phyloP scores from a whole-genome alignment of 2,329 filamentous ascomycete species.

The Calonectria multiphialidica region DNA sequence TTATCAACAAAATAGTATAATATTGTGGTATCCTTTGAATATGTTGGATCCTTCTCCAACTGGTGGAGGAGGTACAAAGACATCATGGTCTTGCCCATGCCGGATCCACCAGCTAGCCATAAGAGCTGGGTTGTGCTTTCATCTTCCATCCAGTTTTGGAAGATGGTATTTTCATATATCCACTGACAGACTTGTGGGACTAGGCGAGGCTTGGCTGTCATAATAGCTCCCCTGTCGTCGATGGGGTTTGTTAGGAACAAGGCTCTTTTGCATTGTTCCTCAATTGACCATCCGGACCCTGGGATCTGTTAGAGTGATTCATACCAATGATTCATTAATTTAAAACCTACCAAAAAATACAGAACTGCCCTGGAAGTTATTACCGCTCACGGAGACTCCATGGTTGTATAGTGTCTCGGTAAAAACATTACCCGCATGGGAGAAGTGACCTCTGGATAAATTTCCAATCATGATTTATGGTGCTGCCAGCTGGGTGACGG shows the following conservation, averaged over 20 bases:
- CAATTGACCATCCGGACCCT: not conserved
- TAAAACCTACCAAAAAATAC: not conserved
- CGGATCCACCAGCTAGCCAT: not conserved
- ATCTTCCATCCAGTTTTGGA: not conserved
- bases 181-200: not conserved
- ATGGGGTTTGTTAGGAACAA: not conserved
- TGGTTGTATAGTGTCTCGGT: not conserved
- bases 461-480: not conserved
- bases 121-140: not conserved
- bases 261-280: not conserved
- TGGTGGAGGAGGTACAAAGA: not conserved
- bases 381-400: not conserved
- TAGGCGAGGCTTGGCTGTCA: not conserved
- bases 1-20: not conserved
- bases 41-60: not conserved
- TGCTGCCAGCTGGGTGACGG: not conserved
- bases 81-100: conserved; percentile 1
- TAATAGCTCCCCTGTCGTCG: not conserved
- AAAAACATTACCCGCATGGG: not conserved
- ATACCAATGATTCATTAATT: no score
- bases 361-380: not conserved
- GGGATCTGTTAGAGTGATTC: not conserved
- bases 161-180: not conserved
- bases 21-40: not conserved
- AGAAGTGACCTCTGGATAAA: not conserved